Base-by-base conservation (phyloP, 2,329 filamentous ascomycete species). In the Botryotinia narcissicola region DNA sequence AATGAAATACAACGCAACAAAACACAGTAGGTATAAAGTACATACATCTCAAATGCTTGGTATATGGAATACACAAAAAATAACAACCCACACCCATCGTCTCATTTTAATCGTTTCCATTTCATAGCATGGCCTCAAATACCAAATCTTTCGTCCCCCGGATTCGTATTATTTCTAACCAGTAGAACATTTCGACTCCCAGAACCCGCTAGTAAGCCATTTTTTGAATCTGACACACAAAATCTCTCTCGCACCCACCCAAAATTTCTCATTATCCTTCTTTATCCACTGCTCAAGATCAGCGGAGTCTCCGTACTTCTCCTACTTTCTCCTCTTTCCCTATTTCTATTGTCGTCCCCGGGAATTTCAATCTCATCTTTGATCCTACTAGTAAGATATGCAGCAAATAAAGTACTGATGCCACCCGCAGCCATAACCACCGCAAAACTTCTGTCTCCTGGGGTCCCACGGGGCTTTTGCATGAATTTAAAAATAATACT, bases 391-490 rank as follows among this genome's bases (percentile, higher is more conserved):
- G 80, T 80, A 46, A 95, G 87, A 77, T 88, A 93, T 8, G 92
- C 93, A 9, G 95, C 93, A 4, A 92, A 84, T 66, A 98, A 81
- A 1, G 94, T 93, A 75, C 92, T 93, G 61, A 92, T 82, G 3
- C 95, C 95, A 1, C 94, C 95, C 72, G 97, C 91, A 32, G 95
- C 89, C 78, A 98, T 84, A 60, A 97, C 94, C 84, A 95, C 93
- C 25, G 91, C 91, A 68, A 98, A 93, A 81, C 93, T 97, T 76
- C 92, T 90, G 83, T 98, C 95, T 48, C 94, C 95, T 0, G 93
- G 92, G 7, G 87, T 89, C 7, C 94, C 95, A 75, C 95, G 88
- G 0, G 93, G 94, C 82, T 97, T 97, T 84, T 98, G 95, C 79
- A 95, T 88, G 59, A 91, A 84, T 80, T 90, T 91, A 84, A 98